Conservation (phyloP, 768 basidiomycete genomes). For the Gloeopeniophorella convolvens region DNA sequence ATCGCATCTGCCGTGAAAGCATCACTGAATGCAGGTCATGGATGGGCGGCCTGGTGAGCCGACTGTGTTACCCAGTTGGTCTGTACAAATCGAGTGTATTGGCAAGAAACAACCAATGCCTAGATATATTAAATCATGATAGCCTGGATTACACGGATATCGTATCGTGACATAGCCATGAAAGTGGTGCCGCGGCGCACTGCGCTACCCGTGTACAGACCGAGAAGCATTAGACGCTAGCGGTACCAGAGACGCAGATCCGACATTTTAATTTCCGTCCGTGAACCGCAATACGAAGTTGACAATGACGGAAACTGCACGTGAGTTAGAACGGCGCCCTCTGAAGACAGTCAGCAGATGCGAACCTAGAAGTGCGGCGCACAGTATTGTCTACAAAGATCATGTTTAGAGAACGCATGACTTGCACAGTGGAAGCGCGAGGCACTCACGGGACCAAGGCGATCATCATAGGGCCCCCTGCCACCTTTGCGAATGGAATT, state of each 20-base stretch:
- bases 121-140: no score
- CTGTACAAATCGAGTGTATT: no score
- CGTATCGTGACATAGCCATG: no score
- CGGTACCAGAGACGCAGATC: not conserved
- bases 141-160: no score
- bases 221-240: not conserved
- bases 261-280: slow-evolving; percentile 17
- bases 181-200: no score
- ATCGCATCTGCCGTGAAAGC: no score
- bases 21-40: no score
- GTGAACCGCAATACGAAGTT: slow-evolving; percentile 85
- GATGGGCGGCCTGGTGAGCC: no score
- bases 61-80: no score
- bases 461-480: slow-evolving; percentile 93
- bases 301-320: slow-evolving; percentile 72
- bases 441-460: slow-evolving; percentile 81
- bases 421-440: not conserved
- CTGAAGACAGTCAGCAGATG: slow-evolving; percentile 7
- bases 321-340: slow-evolving; percentile 9
- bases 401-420: slow-evolving; percentile 11
- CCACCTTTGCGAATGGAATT: slow-evolving; percentile 87
- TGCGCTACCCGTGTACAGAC: no score
- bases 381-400: slow-evolving; percentile 63
- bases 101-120: no score
- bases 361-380: slow-evolving; percentile 72